These are phyloP conservation scores for Myrmaecium sp. DNA, from an alignment of 2,329 filamentous ascomycete species.

Conservation along the genomic window DNA sequence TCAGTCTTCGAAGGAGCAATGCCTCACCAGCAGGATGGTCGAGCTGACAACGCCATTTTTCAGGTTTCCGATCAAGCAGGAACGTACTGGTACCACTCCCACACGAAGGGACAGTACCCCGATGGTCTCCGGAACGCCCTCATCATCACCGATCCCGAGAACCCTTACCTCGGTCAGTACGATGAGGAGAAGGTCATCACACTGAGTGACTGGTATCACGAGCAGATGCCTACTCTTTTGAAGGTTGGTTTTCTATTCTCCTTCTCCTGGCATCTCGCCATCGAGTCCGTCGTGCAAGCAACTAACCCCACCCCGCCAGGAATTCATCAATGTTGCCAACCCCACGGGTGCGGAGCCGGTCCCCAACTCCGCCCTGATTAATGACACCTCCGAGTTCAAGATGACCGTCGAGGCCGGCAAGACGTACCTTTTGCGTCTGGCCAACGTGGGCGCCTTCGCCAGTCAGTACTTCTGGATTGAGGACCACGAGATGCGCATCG, in stretches of 20 bases:
- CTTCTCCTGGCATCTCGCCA: no score
- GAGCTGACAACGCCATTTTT: no score
- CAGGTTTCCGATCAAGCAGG: constrained; percentile 32
- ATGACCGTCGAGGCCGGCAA: constrained; percentile 31
- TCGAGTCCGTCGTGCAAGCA: no score
- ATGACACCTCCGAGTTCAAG: constrained; percentile 35
- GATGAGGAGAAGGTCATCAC: constrained; percentile 11
- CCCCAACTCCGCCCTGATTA: constrained; percentile 47
- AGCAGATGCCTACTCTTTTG: constrained; percentile 31
- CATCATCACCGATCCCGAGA: constrained; percentile 42
- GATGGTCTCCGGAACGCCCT: constrained; percentile 50
- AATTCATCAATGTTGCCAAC: constrained; percentile 32
- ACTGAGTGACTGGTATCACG: constrained; percentile 42
- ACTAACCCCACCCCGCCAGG: no score
- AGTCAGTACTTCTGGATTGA: constrained; percentile 57
- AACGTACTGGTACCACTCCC: constrained; percentile 68
- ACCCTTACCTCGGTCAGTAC: constrained; percentile 16
- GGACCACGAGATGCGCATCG: constrained; percentile 44
- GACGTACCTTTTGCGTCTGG: constrained; percentile 47
- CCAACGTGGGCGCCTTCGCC: constrained; percentile 55
- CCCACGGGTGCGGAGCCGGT: constrained; percentile 47
- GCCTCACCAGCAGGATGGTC: no score
- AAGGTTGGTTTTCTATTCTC: no score
- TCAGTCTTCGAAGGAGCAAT: constrained; percentile 25
- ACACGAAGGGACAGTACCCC: constrained; percentile 50